A percentile compares a stretch with the other conserved stretches of the same genome.
These are phyloP conservation scores for Annona squamosa DNA, from an alignment of 164 flowering plant genomes.

Conservation along the genomic window DNA sequence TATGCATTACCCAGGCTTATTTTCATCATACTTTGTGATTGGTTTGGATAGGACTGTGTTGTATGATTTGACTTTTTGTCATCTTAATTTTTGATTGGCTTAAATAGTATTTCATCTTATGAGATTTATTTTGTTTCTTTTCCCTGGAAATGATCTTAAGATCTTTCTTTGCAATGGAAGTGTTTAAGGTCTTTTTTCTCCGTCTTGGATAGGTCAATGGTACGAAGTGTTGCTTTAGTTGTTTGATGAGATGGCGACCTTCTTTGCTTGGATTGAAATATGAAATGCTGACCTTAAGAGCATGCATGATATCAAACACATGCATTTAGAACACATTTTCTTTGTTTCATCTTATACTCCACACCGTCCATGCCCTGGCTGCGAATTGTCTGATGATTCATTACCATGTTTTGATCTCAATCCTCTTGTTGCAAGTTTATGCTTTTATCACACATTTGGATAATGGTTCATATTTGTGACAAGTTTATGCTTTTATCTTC, in stretches of 20 bases:
- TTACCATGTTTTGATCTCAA: not conserved
- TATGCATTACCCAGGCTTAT: too few species aligned
- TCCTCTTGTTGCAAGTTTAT: not conserved
- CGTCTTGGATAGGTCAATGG: not conserved
- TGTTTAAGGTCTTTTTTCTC: not conserved
- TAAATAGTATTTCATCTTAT: not conserved
- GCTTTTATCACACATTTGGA: not conserved
- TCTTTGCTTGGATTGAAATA: not conserved
- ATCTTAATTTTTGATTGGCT: not conserved
- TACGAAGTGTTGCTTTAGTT: not conserved
- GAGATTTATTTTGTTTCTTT: too few species aligned
- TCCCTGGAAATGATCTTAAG: not conserved
- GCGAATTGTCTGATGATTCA: not conserved
- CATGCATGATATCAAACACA: too few species aligned
- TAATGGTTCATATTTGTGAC: constrained; percentile 1
- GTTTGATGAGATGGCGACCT: not conserved
- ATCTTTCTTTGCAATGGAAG: not conserved
- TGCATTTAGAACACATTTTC: not conserved
- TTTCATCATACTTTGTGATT: too few species aligned
- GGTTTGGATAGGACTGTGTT: too few species aligned
- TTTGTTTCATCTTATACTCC: not conserved
- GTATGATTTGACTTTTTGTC: not conserved
- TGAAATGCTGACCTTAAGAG: not conserved
- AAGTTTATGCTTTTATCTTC: constrained; percentile 17
- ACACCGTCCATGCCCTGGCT: not conserved